Percentiles rank a stretch among this genome's conserved stretches.
These are phyloP conservation scores for Leccinum incarnatum DNA, from an alignment of 768 basidiomycete species.

Conservation along the genomic window DNA sequence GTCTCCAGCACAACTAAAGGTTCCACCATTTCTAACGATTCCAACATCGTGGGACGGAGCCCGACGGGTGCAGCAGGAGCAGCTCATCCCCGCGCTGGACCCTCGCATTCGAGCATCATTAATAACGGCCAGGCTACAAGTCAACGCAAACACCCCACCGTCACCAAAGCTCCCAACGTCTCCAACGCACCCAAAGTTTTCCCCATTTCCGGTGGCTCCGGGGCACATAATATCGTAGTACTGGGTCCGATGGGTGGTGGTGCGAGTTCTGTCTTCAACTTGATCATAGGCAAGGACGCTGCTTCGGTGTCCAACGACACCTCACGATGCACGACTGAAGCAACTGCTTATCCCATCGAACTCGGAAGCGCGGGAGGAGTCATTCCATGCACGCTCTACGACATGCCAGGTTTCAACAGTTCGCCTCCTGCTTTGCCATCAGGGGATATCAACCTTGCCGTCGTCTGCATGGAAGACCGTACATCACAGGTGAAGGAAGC, in stretches of 20 bases:
- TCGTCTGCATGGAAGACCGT: conserved; percentile 23
- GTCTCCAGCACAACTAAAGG: not conserved
- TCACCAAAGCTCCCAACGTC: not conserved
- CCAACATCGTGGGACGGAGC: not conserved
- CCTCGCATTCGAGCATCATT: too few species aligned
- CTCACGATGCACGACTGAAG: conserved; percentile 18
- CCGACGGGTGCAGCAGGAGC: not conserved
- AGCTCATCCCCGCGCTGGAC: not conserved
- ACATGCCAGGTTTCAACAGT: conserved; percentile 21
- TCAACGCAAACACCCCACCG: too few species aligned
- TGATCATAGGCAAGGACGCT: conserved; percentile 23
- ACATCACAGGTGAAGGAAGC: conserved; percentile 20
- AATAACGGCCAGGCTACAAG: too few species aligned
- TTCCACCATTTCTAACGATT: not conserved
- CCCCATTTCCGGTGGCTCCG: not conserved
- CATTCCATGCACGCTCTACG: conserved; percentile 20
- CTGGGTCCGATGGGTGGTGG: conserved; percentile 27
- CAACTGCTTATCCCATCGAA: conserved; percentile 14
- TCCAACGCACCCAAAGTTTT: not conserved
- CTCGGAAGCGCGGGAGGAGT: conserved; percentile 8
- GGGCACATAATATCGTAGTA: conserved; percentile 20
- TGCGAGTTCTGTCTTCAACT: conserved; percentile 30
- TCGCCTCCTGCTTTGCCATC: conserved; percentile 20
- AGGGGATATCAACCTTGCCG: conserved; percentile 21
- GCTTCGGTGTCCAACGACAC: conserved; percentile 21